A percentile compares a stretch with the other conserved stretches of the same genome.
phyloP scores from a whole-genome alignment of 768 basidiomycete species.

The Panellus pusillus region DNA sequence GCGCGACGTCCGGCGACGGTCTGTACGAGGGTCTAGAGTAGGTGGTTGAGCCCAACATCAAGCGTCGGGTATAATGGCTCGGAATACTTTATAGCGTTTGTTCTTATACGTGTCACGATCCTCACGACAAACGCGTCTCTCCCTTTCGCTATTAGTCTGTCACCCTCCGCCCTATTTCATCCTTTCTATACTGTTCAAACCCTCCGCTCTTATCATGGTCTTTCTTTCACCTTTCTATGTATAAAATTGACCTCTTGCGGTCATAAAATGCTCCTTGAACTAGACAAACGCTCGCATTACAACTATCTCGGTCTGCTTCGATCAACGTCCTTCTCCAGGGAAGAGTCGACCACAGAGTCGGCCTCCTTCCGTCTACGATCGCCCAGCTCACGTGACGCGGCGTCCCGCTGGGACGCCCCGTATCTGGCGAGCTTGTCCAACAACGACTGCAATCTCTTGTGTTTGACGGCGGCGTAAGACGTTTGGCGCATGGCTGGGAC shows the following conservation, averaged over 20 bases:
- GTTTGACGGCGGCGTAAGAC: conserved; percentile 64
- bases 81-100: conserved; percentile 54
- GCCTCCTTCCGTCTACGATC: conserved; percentile 77
- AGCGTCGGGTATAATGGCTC: conserved; percentile 68
- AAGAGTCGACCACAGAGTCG: conserved; percentile 74
- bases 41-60: conserved; percentile 94
- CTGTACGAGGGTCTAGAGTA: conserved; percentile 97
- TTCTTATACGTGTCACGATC: conserved; percentile 53
- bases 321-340: conserved; percentile 64
- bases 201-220: conserved; percentile 22
- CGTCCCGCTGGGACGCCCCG: conserved; percentile 62
- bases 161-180: conserved; percentile 28
- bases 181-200: conserved; percentile 28
- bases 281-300: conserved; percentile 35
- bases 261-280: conserved; percentile 30
- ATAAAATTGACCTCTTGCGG: conserved; percentile 31
- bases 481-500: conserved; percentile 67
- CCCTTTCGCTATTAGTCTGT: conserved; percentile 38
- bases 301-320: conserved; percentile 23
- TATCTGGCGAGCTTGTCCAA: conserved; percentile 78
- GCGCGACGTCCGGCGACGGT: conserved; percentile 98
- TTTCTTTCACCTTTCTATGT: conserved; percentile 26
- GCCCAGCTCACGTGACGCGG: conserved; percentile 58
- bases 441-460: conserved; percentile 68
- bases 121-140: conserved; percentile 58